Evolutionary conservation across 345 rosid genomes (phyloP), one percentile per base, ranked within the genome.

Genomic region (Jatropha curcas): DNA sequence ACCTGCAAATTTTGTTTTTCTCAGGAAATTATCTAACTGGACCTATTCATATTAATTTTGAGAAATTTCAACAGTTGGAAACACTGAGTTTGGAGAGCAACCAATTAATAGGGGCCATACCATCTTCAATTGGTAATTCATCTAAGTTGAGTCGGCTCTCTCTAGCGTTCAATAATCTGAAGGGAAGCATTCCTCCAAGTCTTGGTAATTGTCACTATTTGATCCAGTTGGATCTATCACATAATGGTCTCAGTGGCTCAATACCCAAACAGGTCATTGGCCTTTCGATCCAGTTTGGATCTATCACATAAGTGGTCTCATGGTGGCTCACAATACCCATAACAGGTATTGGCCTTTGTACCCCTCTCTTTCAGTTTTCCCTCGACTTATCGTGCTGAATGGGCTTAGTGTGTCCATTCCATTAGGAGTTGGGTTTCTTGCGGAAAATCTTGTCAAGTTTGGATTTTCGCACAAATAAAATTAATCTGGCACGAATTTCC

Each of bases 171-270:
- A 82, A 82, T 56, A 58, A n/a, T 13, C 58, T 73, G 3, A 78
- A 2, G 2, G 85, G 81, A 3, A 66, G 43, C 65, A 76, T 79
- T 9, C 81, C 85, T 66, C 53, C 61, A 3, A 79, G 74, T 55
- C 69, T 73, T 19, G 81, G 79, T n/a, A 73, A 66, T 16, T 76
- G 76, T 30, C 22, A 51, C 0, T 72, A 66, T 7, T 60, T 60
- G 65, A 1, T 33, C 5, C 20, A 16, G 22, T 60, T 60, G 37
- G 4, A 0, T 33, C 65, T 60, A 0, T 14, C 19, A 1, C 0
- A 5, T 1, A 60, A 60, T 11, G 31, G n/a, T 33, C 65, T 60
- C 8, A 60, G 6, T 16, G 65, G 65, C 17, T 8, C 19, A 6
- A 60, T 60, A 30, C 65, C 65, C 37, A 17, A 31, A 33, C n/a